Base-by-base conservation (phyloP, 1,284 basidiomycete genomes). In the Apiotrichum brassicae region DNA sequence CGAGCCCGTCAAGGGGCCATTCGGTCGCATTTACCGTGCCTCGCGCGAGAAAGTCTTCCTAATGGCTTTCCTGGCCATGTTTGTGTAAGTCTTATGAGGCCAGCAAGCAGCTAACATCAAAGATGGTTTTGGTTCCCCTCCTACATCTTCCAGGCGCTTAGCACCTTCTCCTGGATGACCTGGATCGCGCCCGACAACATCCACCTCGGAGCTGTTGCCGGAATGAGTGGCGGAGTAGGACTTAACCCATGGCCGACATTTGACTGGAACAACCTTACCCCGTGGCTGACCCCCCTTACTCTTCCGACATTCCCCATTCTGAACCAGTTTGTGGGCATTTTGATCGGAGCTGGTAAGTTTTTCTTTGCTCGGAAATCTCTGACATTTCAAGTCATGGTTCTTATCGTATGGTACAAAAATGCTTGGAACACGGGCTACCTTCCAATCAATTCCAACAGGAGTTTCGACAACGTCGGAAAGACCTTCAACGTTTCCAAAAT, bases 111-210 rank as follows among this genome's bases (percentile, higher is more conserved):
- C 22, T 38, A 23, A 38, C 38, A 20, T 16, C 24, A 14, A 32
- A 42, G 33, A 46, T 71, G 64, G 57, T 69, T 63, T 58, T 47
- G 26, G 26, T 67, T 73, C 63, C 68, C 67, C 22, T 58, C 58
- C 46, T 70, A 61, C 41, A 52, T 69, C 23, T 66, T 67, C 43
- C 49, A 47, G 24, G 78, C 75, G 14, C 68, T 81, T 6, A 75
- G 76, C 13, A 76, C 75, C 56, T 81, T 80, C 61, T 77, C 76
- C 47, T 81, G 80, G 79, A 75, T 80, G 12, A 77, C 77, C 51
- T 81, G 79, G 79, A 79, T 81, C 57, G 73, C 64, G 41, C 78
- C 78, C 8, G 60, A 48, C 34, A 58, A 55, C 34, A 48, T 53
- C 28, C 45, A 49, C 28, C 49, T 63, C 12, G 49, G 44, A 26